A percentile compares a stretch with the other conserved stretches of the same genome.
phyloP scores from a whole-genome alignment of 202 grass and related monocot genomes.

The Setaria viridis region DNA sequence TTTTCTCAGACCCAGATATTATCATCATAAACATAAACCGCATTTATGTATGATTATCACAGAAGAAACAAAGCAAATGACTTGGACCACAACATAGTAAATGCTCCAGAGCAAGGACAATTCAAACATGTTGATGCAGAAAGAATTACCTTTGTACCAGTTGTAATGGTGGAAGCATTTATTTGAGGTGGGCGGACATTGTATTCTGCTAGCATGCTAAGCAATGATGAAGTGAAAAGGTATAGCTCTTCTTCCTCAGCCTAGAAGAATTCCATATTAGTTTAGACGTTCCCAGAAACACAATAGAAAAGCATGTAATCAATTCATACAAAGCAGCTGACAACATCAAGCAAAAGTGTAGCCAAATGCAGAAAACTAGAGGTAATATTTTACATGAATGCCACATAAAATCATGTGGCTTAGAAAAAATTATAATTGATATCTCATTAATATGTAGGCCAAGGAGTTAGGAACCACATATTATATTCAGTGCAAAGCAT shows the following conservation, averaged over 20 bases:
- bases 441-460: neutral
- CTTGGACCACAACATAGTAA: constrained; percentile 17
- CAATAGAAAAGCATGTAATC: constrained; percentile 21
- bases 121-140: neutral
- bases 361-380: constrained; percentile 29
- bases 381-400: constrained; percentile 13
- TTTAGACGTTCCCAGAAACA: constrained; percentile 22
- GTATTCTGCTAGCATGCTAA: constrained; percentile 82
- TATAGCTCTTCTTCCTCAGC: constrained; percentile 88
- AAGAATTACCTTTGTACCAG: constrained; percentile 72
- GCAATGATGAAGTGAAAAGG: constrained; percentile 90
- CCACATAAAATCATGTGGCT: neutral
- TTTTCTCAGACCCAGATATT: neutral
- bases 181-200: constrained; percentile 76
- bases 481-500: constrained; percentile 1
- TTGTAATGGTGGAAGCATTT: constrained; percentile 79
- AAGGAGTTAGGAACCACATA: neutral
- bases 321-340: constrained; percentile 22
- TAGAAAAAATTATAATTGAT: constrained; percentile 18
- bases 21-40: constrained; percentile 18
- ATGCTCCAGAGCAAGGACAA: constrained; percentile 12
- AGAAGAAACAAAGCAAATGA: neutral
- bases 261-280: constrained; percentile 58
- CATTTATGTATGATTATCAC: constrained; percentile 9
- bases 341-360: constrained; percentile 34